Percentiles rank a stretch among this genome's conserved stretches.
phyloP scores from a whole-genome alignment of 306 rosid genomes.

The Prunus armeniaca region DNA sequence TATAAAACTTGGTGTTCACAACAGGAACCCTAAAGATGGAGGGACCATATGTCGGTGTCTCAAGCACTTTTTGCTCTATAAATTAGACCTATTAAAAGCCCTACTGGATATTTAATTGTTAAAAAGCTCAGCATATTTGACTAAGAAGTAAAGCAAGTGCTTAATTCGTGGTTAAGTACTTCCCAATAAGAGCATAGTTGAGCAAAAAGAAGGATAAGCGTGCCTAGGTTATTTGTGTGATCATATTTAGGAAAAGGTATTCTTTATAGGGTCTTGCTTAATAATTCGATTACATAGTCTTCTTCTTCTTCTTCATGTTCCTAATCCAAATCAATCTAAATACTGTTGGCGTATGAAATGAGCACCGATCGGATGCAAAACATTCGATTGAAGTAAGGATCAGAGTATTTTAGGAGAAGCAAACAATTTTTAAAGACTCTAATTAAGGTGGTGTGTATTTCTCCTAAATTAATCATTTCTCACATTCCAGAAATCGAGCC shows the following conservation, averaged over 20 bases:
- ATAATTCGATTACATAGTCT: background rate
- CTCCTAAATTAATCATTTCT: no score
- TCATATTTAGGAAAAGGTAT: slow-evolving; percentile 12
- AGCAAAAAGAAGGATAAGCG: slow-evolving; percentile 22
- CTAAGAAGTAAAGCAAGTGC: slow-evolving; percentile 13
- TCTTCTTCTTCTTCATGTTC: background rate
- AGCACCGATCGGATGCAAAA: no score
- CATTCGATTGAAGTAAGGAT: no score
- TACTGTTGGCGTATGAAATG: no score
- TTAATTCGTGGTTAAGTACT: background rate
- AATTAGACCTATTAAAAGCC: slow-evolving; percentile 8
- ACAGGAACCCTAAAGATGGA: slow-evolving; percentile 41
- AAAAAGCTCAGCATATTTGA: slow-evolving; percentile 41
- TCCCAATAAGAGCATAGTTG: background rate
- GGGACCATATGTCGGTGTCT: slow-evolving; percentile 34
- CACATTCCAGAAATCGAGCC: no score
- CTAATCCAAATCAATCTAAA: background rate
- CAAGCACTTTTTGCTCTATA: slow-evolving; percentile 22
- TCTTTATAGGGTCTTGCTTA: background rate
- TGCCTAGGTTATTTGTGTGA: background rate
- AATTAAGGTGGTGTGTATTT: no score
- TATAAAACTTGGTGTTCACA: slow-evolving; percentile 40
- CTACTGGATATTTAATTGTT: slow-evolving; percentile 14
- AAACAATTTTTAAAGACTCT: background rate
- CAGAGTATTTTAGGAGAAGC: background rate